Percentiles rank a stretch among this genome's conserved stretches.
phyloP scores from a whole-genome alignment of 2,329 filamentous ascomycete species.

The Rhynchosporium graminicola region DNA sequence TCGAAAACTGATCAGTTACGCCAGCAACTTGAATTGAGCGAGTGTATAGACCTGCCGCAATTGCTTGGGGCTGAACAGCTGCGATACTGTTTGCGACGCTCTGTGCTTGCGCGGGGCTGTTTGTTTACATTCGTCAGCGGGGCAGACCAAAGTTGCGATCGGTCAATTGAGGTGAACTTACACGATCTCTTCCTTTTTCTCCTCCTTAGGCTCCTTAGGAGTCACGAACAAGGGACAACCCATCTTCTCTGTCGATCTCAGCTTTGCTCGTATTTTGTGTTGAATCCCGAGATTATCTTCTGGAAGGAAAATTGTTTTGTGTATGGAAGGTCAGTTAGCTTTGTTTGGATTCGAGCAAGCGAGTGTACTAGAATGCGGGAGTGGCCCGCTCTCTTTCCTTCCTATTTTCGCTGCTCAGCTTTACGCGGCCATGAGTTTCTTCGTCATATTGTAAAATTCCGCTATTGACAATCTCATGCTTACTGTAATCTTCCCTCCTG shows the following conservation, averaged over 20 bases:
- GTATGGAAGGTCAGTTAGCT: background rate
- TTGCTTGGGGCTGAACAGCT: background rate
- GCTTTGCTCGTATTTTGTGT: too few species aligned
- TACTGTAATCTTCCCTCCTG: too few species aligned
- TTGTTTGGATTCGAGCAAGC: background rate
- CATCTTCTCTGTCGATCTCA: background rate
- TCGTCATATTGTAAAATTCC: too few species aligned
- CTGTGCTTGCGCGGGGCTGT: background rate
- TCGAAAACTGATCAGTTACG: too few species aligned
- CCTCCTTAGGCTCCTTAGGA: background rate
- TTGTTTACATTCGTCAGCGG: background rate
- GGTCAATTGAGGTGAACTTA: background rate
- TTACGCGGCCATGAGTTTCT: too few species aligned
- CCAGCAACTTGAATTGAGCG: too few species aligned
- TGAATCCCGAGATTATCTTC: background rate
- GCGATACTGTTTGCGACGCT: background rate
- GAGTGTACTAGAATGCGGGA: background rate
- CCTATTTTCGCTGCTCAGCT: too few species aligned
- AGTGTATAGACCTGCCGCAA: background rate
- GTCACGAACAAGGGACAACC: constrained; percentile 1
- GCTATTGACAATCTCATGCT: too few species aligned
- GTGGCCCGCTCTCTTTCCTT: background rate
- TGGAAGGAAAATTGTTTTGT: background rate
- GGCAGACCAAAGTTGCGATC: background rate
- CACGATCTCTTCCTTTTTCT: background rate